Conservation (phyloP, 257 asterid genomes). For the Agastache rugosa region DNA sequence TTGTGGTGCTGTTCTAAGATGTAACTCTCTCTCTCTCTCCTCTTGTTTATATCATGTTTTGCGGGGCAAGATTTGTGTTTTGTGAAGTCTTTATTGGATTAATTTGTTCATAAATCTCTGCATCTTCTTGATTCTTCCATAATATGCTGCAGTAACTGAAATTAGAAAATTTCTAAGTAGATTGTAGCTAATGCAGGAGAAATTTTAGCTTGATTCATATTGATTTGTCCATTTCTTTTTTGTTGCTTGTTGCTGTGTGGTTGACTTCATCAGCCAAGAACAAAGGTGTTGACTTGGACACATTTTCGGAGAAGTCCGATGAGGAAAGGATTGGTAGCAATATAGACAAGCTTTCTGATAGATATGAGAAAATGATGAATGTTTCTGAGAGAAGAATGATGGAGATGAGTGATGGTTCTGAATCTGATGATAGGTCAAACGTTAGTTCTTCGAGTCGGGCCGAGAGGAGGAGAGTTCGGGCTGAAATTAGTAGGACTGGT, state of each 20-base stretch:
- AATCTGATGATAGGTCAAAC: constrained; percentile 61
- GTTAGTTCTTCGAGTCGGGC: constrained; percentile 57
- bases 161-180: not conserved
- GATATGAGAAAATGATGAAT: constrained; percentile 45
- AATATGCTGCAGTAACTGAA: not conserved
- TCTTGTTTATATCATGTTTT: constrained; percentile 18
- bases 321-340: constrained; percentile 51
- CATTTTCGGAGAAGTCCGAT: constrained; percentile 59
- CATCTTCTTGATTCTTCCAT: constrained; percentile 5
- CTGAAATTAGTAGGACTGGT: constrained; percentile 43
- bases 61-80: constrained; percentile 33
- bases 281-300: constrained; percentile 63
- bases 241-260: constrained; percentile 32
- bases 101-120: constrained; percentile 17
- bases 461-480: constrained; percentile 52
- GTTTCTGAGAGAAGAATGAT: constrained; percentile 46
- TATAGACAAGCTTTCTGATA: constrained; percentile 49
- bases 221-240: constrained; percentile 26
- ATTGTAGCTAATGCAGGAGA: constrained; percentile 8
- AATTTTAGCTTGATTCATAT: constrained; percentile 25
- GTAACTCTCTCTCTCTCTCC: constrained; percentile 40
- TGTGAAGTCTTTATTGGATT: not conserved
- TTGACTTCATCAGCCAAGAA: constrained; percentile 63
- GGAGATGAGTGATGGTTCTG: constrained; percentile 57
- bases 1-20: constrained; percentile 82